A percentile compares a stretch with the other conserved stretches of the same genome.
Evolutionary conservation across 2,329 filamentous ascomycete species (phyloP).

Genomic region (Pyrenophora seminiperda): DNA sequence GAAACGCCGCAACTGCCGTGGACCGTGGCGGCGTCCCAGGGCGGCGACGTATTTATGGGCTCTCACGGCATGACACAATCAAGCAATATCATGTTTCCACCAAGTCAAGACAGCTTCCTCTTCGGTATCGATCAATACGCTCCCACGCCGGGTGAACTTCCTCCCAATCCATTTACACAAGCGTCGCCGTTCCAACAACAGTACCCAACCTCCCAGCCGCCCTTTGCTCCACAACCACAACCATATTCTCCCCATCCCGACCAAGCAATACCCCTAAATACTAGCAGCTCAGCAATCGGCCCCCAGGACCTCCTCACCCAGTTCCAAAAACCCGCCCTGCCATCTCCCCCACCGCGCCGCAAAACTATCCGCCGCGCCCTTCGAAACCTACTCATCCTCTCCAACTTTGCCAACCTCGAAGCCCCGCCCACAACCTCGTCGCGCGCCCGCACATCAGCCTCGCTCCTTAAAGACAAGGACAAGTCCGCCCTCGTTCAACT

Average conservation of each 20-base stretch:
- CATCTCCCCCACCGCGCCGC: conserved; percentile 30
- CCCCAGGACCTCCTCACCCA: conserved; percentile 30
- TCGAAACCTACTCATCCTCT: conserved; percentile 63
- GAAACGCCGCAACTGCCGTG: conserved; percentile 27
- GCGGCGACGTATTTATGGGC: conserved; percentile 32
- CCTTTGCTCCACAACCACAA: conserved; percentile 28
- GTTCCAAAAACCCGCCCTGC: conserved; percentile 27
- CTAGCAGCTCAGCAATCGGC: conserved; percentile 17
- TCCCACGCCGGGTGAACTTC: conserved; percentile 23
- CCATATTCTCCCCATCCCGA: conserved; percentile 33
- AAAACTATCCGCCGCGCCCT: conserved; percentile 57
- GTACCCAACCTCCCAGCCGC: conserved; percentile 28
- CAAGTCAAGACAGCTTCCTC: conserved; percentile 42
- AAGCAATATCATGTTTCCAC: conserved; percentile 43
- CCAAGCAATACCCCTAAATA: conserved; percentile 27
- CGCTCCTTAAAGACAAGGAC: conserved; percentile 42
- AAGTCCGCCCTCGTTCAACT: conserved; percentile 62
- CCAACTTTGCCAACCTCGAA: conserved; percentile 50
- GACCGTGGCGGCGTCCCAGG: conserved; percentile 32
- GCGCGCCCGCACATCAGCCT: conserved; percentile 59
- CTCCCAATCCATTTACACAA: conserved; percentile 35
- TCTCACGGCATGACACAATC: conserved; percentile 33
- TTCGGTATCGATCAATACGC: conserved; percentile 48
- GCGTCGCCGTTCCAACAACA: conserved; percentile 22
- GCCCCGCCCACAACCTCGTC: conserved; percentile 36